A percentile compares a stretch with the other conserved stretches of the same genome.
These are phyloP conservation scores for Persicaria tinctoria DNA, from an alignment of 148 eudicot genomes.

Conservation along the genomic window DNA sequence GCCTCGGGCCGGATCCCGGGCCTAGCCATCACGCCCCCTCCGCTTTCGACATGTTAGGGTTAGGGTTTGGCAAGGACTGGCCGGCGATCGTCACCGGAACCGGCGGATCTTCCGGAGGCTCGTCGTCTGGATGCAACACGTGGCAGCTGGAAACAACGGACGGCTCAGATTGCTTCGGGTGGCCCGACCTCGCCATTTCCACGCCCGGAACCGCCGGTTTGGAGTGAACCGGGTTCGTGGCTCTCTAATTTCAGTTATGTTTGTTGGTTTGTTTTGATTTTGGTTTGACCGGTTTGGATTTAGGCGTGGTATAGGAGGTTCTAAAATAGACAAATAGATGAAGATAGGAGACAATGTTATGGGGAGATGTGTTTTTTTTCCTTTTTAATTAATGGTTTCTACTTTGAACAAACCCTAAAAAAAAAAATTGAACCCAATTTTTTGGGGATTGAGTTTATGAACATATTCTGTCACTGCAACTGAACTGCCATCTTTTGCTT, in stretches of 20 bases:
- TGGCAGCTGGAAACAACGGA: slow-evolving; percentile 2
- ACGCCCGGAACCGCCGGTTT: slow-evolving; percentile 7
- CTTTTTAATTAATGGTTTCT: not conserved
- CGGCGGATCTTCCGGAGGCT: not conserved
- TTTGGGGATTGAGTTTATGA: not conserved
- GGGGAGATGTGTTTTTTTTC: not conserved
- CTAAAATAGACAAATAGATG: slow-evolving; percentile 3
- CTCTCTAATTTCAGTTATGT: not conserved
- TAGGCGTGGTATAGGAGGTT: not conserved
- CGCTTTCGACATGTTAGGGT: slow-evolving; percentile 10
- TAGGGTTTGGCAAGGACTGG: slow-evolving; percentile 5
- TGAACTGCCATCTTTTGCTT: not conserved
- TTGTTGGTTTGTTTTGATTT: not conserved
- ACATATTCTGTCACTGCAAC: not conserved
- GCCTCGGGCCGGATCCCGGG: slow-evolving; percentile 4
- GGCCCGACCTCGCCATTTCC: slow-evolving; percentile 9
- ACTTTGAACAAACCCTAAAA: not conserved
- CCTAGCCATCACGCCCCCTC: not conserved
- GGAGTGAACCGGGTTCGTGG: not conserved
- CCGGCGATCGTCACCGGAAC: not conserved
- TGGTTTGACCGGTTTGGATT: not conserved
- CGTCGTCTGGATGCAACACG: slow-evolving; percentile 11
- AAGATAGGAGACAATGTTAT: slow-evolving; percentile 7
- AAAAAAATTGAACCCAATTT: not conserved
- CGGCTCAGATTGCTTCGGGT: slow-evolving; percentile 11